Evolutionary conservation across 1,139 yeast genomes (phyloP).

Genomic region (Nakaseomyces nivariensis): DNA sequence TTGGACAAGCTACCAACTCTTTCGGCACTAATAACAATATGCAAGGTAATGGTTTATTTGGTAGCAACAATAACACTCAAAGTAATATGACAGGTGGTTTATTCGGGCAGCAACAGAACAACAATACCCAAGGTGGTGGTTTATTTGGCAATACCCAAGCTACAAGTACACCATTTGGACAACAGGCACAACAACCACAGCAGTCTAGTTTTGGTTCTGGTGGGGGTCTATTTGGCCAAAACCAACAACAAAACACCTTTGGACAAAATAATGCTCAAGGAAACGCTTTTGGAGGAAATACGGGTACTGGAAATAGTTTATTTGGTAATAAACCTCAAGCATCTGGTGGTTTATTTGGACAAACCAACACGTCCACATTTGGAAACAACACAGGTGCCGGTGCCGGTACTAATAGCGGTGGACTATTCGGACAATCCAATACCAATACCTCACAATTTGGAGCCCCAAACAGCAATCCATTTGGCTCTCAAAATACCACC

Average conservation of each 20-base stretch:
- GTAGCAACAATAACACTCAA: conserved; percentile 12
- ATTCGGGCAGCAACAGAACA: conserved; percentile 22
- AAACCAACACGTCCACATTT: neutral
- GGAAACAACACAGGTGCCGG: conserved; percentile 8
- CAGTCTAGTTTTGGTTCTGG: neutral
- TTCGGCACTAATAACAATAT: conserved; percentile 12
- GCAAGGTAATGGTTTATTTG: conserved; percentile 25
- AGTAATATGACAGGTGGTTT: conserved; percentile 19
- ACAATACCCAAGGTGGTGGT: neutral
- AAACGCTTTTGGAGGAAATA: conserved; percentile 17
- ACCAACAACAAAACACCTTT: conserved; percentile 17
- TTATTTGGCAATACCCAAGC: neutral
- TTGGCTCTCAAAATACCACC: neutral
- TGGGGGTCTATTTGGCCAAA: neutral
- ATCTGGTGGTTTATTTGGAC: conserved; percentile 6
- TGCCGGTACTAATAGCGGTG: conserved; percentile 15
- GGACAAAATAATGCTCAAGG: conserved; percentile 8
- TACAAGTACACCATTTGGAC: conserved; percentile 8
- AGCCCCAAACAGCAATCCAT: neutral
- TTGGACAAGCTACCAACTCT: conserved; percentile 10
- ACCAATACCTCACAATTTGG: conserved; percentile 7
- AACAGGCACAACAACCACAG: conserved; percentile 3
- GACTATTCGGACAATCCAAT: conserved; percentile 16
- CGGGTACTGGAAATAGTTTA: conserved; percentile 11
- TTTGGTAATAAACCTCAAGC: conserved; percentile 4